phyloP scores from a whole-genome alignment of 2,329 filamentous ascomycete genomes.

The Hypoxylon sp. region DNA sequence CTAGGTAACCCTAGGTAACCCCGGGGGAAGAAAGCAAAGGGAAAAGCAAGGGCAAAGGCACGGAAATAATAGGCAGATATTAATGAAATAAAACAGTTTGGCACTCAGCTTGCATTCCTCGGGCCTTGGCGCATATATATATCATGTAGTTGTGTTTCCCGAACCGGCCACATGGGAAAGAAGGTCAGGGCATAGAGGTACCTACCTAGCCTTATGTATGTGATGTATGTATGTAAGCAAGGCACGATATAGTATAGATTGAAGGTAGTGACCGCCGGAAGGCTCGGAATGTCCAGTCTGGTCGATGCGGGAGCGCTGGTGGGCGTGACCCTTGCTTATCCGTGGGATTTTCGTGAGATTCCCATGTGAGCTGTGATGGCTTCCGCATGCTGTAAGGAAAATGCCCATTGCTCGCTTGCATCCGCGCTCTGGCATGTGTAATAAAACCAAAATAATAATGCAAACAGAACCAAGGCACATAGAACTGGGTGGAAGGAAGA shows the following conservation, averaged over 20 bases:
- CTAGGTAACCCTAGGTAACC: constrained; percentile 2
- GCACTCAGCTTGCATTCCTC: constrained; percentile 25
- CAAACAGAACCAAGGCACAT: not conserved
- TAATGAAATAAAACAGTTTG: constrained; percentile 15
- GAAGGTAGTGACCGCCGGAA: constrained; percentile 32
- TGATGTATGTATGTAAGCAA: constrained; percentile 8
- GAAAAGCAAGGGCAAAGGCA: constrained; percentile 9
- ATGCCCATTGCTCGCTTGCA: not conserved
- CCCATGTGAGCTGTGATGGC: constrained; percentile 30
- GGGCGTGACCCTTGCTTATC: constrained; percentile 11
- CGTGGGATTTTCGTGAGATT: constrained; percentile 24
- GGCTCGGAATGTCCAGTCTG: constrained; percentile 32
- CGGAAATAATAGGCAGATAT: constrained; percentile 20
- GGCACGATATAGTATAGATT: constrained; percentile 10
- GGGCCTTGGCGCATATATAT: constrained; percentile 34
- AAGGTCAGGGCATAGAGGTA: constrained; percentile 5
- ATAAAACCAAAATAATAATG: constrained; percentile 1
- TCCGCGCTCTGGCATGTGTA: not conserved
- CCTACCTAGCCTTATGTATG: constrained; percentile 2
- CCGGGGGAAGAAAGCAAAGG: not conserved
- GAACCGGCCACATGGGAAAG: constrained; percentile 11
- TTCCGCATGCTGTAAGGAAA: constrained; percentile 14
- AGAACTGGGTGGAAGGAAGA: constrained; percentile 18
- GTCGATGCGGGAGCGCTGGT: constrained; percentile 22
- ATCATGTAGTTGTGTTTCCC: not conserved